A percentile compares a stretch with the other conserved stretches of the same genome.
Evolutionary conservation across 176 grass and related monocot species (phyloP).

Genomic region (Luzula sylvatica): DNA sequence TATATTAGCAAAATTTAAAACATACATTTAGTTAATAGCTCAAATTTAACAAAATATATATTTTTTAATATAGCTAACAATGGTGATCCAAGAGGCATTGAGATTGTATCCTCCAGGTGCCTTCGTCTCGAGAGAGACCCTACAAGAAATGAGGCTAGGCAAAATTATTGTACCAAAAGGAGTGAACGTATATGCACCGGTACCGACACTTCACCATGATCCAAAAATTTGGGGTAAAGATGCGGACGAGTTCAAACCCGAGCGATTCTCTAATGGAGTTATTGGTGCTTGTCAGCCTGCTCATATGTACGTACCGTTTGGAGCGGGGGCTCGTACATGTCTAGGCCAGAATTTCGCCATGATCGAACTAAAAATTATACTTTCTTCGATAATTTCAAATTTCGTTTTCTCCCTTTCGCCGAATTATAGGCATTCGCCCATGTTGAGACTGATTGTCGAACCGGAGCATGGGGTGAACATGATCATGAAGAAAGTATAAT

Average conservation of each 20-base stretch:
- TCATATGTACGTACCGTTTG: slow-evolving; percentile 76
- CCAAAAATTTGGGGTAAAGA: slow-evolving; percentile 60
- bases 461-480: slow-evolving; percentile 73
- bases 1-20: no score
- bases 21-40: no score
- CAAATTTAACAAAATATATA: not conserved
- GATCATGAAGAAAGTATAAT: slow-evolving; percentile 30
- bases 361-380: slow-evolving; percentile 76
- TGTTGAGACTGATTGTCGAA: slow-evolving; percentile 70
- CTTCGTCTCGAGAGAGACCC: slow-evolving; percentile 71
- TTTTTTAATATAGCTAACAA: slow-evolving; percentile 47
- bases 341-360: slow-evolving; percentile 91
- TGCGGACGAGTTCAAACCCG: slow-evolving; percentile 66
- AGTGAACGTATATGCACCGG: slow-evolving; percentile 75
- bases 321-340: slow-evolving; percentile 79
- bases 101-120: slow-evolving; percentile 82
- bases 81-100: slow-evolving; percentile 89
- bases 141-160: slow-evolving; percentile 53
- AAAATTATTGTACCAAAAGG: slow-evolving; percentile 65
- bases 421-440: slow-evolving; percentile 53
- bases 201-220: slow-evolving; percentile 86
- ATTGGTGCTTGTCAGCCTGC: slow-evolving; percentile 40
- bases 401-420: slow-evolving; percentile 50
- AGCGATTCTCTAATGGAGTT: slow-evolving; percentile 44
- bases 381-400: slow-evolving; percentile 66